Evolutionary conservation across 306 rosid genomes (phyloP).

Genomic region (Vachellia pachyceras): DNA sequence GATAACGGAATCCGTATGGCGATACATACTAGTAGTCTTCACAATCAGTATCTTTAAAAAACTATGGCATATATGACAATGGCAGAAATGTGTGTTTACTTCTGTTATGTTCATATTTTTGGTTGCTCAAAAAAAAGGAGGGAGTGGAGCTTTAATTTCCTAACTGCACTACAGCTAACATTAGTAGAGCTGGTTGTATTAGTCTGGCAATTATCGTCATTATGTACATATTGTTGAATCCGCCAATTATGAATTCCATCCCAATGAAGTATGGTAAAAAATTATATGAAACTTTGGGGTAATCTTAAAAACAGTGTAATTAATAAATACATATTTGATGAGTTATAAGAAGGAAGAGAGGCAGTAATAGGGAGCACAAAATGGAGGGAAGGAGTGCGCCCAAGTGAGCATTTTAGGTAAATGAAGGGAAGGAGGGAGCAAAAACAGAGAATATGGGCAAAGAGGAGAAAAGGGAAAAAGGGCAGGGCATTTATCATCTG

Average conservation of each 20-base stretch:
- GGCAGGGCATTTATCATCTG: constrained; percentile 65
- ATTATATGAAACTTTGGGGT: no score
- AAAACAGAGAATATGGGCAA: constrained; percentile 15
- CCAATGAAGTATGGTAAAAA: no score
- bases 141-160: constrained; percentile 1
- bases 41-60: constrained; percentile 15
- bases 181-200: constrained; percentile 2
- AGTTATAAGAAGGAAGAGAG: no score
- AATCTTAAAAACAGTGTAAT: no score
- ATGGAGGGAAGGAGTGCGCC: neutral
- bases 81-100: constrained; percentile 1
- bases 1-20: constrained; percentile 23
- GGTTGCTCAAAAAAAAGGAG: constrained; percentile 6
- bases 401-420: neutral
- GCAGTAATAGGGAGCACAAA: neutral
- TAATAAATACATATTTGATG: no score
- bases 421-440: constrained; percentile 21
- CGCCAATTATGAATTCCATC: neutral
- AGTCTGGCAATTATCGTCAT: neutral
- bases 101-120: constrained; percentile 18
- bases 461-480: constrained; percentile 8
- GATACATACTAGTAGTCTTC: constrained; percentile 4
- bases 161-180: neutral
- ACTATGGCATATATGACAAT: constrained; percentile 9
- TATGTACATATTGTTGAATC: neutral